Evolutionary conservation across 805 yeast species (phyloP), one percentile per base, ranked within the genome.

Genomic region (Myxozyma mucilagina): DNA sequence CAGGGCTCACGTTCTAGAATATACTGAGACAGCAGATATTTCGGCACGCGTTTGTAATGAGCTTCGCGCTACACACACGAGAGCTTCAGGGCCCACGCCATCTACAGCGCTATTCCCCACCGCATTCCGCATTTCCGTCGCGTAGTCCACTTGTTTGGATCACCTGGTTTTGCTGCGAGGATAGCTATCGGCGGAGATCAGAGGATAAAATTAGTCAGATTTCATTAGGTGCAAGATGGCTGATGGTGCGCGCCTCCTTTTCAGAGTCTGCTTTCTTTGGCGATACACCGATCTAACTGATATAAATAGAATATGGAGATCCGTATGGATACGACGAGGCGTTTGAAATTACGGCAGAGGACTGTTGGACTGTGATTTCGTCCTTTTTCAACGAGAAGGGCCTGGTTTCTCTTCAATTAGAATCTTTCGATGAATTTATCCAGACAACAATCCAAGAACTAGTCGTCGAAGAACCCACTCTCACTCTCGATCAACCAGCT

Each of bases 311-410:
- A 36, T 59, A 59, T 47, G 47, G 39, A 34, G 92, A 87, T 74
- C 88, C 86, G 53, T 88, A 89, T 74, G 84, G 83, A 59, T 86
- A 85, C 73, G 92, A 87, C 68, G 89, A 83, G 64, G 80, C 77
- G 55, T 83, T 82, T 63, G 83, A 87, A 71, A 90, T 94, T 78
- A 91, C 98, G 36, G 89, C 97, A 34, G 99, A 94, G 79, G 99
- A 94, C 80, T 94, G 99, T 77, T 94, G 99, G 99, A 87, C 96
- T 36, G 98, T 94, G 65, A 94, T 94, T 68, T 88, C 97, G 34
- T 84, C 98, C 16, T 94, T 94, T 76, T 94, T 94, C 81, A 90
- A 88, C 77, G 96, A 92, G 72, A 93, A 92, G 73, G 99, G 99
- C 63, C 82, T 94, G 68, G 99, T 94, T 34, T 91, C 98, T 29